Conservation (phyloP, 1,284 basidiomycete species). For the Ganoderma boninense region DNA sequence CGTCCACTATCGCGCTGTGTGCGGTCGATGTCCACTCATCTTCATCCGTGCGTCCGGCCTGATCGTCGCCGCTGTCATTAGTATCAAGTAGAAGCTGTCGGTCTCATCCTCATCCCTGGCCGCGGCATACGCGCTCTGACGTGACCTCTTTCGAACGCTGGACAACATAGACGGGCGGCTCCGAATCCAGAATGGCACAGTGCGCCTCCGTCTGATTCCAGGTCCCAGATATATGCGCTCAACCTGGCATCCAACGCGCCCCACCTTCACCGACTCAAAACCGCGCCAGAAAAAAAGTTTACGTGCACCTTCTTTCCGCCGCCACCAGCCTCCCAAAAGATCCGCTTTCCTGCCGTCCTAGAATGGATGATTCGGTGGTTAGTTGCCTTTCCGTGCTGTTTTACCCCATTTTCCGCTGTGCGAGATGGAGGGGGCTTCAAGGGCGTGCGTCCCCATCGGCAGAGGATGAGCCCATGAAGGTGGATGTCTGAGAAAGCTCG, state of each 20-base stretch:
- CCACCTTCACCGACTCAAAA: not conserved
- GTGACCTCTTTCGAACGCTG: not conserved
- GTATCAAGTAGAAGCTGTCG: not conserved
- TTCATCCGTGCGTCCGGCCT: not conserved
- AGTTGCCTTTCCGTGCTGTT: not conserved
- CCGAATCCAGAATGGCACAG: not conserved
- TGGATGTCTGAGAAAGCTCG: not conserved
- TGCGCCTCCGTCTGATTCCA: not conserved
- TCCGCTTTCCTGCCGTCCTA: not conserved
- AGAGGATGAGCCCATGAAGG: not conserved
- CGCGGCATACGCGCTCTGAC: not conserved
- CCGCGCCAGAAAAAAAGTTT: not conserved
- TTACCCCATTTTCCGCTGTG: not conserved
- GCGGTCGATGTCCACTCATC: not conserved
- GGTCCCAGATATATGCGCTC: not conserved
- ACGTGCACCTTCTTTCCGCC: constrained; percentile 3
- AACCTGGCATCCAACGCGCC: not conserved
- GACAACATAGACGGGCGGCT: not conserved
- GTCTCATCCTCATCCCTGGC: constrained; percentile 2
- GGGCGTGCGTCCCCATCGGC: not conserved
- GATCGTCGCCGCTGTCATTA: not conserved
- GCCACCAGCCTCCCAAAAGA: not conserved
- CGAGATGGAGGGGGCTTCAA: not conserved
- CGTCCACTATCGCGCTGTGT: not conserved
- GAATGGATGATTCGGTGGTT: too few species aligned